Conservation (phyloP, 139 green algal species). For the Gonium pectorale region DNA sequence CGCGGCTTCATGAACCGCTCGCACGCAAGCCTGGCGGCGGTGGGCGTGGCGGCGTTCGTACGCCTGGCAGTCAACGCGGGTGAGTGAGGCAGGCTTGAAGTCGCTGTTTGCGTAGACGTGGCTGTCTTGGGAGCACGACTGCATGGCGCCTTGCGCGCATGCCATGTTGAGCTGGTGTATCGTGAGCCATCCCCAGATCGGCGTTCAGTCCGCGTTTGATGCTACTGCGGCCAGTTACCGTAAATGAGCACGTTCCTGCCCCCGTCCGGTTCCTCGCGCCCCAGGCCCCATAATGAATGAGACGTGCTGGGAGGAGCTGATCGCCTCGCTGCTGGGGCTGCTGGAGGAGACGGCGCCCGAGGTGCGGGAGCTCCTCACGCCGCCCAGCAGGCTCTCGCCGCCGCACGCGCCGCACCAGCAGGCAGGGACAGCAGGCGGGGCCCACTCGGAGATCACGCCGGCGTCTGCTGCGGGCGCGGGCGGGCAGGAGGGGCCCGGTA, state of each 20-base stretch:
- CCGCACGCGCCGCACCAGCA: background rate
- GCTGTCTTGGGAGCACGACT: too few relatives aligned
- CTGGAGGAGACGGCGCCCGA: constrained; percentile 70
- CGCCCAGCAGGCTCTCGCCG: background rate
- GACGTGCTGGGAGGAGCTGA: constrained; percentile 63
- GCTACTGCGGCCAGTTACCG: too few relatives aligned
- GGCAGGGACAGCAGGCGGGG: background rate
- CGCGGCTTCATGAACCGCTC: constrained; percentile 81
- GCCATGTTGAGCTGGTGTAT: too few relatives aligned
- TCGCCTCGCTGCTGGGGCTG: constrained; percentile 61
- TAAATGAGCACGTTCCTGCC: too few relatives aligned
- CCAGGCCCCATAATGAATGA: constrained; percentile 57
- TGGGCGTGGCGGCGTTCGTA: constrained; percentile 91
- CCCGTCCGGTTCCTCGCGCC: background rate
- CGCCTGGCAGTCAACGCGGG: constrained; percentile 77
- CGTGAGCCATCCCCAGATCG: too few relatives aligned
- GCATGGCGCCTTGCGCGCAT: too few relatives aligned
- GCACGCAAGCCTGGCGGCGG: constrained; percentile 90
- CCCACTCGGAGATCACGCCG: background rate
- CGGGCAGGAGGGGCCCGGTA: too few relatives aligned
- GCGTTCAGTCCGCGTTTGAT: too few relatives aligned
- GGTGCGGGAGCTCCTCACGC: constrained; percentile 49
- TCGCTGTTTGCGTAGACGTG: too few relatives aligned
- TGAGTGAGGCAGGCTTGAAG: too few relatives aligned
- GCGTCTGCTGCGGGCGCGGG: constrained; percentile 44